phyloP scores from a whole-genome alignment of 2,329 filamentous ascomycete genomes.

The Neobulgaria alba region DNA sequence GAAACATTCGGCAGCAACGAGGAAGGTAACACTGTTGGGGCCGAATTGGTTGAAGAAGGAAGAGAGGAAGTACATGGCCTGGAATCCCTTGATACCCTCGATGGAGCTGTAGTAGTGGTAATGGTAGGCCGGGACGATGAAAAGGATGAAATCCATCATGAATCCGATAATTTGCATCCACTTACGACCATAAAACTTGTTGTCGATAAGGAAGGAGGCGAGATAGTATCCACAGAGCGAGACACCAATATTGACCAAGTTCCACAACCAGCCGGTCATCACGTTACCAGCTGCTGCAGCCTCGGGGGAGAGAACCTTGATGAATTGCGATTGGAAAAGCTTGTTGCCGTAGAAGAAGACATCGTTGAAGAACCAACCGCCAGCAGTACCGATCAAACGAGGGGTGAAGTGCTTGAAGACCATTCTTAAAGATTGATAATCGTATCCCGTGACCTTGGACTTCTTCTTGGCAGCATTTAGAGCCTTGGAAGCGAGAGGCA shows the following conservation, averaged over 20 bases:
- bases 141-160: slow-evolving; percentile 86
- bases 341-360: slow-evolving; percentile 99
- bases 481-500: slow-evolving; percentile 80
- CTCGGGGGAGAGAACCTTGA: slow-evolving; percentile 65
- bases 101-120: slow-evolving; percentile 72
- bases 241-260: slow-evolving; percentile 82
- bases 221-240: slow-evolving; percentile 83
- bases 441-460: slow-evolving; percentile 82
- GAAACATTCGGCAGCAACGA: slow-evolving; percentile 93
- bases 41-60: slow-evolving; percentile 99
- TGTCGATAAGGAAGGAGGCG: slow-evolving; percentile 42
- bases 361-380: slow-evolving; percentile 92
- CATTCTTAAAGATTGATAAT: slow-evolving; percentile 69
- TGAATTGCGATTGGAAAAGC: slow-evolving; percentile 89
- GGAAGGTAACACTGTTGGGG: slow-evolving; percentile 87
- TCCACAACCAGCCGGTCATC: slow-evolving; percentile 86
- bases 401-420: slow-evolving; percentile 79
- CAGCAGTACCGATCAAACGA: slow-evolving; percentile 77
- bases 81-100: slow-evolving; percentile 75
- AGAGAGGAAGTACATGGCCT: slow-evolving; percentile 96
- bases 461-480: slow-evolving; percentile 78
- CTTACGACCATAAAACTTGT: slow-evolving; percentile 82
- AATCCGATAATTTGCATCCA: slow-evolving; percentile 95
- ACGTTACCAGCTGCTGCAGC: slow-evolving; percentile 49
- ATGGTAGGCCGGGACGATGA: slow-evolving; percentile 83